Conservation (phyloP, 2,329 filamentous ascomycete genomes). For the Ascochyta pisi region DNA sequence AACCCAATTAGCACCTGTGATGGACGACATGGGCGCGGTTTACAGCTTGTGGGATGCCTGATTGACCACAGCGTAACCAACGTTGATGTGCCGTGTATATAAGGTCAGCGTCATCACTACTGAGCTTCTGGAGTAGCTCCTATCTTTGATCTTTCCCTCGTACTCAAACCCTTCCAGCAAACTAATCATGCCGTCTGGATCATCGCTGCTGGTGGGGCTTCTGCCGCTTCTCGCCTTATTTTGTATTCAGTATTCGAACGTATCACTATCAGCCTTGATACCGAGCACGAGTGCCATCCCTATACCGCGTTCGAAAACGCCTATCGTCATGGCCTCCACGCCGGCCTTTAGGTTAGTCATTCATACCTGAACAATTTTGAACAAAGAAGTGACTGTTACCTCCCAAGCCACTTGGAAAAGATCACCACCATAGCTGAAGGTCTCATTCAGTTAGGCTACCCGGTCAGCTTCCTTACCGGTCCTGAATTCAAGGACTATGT, state of each 20-base stretch:
- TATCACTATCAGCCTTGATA: not conserved
- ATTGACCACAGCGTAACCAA: too few relatives aligned
- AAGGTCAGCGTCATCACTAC: not conserved
- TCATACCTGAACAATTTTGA: not conserved
- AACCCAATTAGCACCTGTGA: too few relatives aligned
- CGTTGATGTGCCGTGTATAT: not conserved
- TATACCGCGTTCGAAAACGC: slow-evolving; percentile 16
- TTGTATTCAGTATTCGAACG: slow-evolving; percentile 1
- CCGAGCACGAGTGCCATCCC: not conserved
- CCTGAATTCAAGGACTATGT: slow-evolving; percentile 46
- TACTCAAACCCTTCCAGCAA: not conserved
- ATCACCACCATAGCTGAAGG: slow-evolving; percentile 43
- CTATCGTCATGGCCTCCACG: slow-evolving; percentile 28
- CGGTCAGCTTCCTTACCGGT: slow-evolving; percentile 52
- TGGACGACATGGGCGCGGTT: too few relatives aligned
- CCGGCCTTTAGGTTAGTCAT: slow-evolving; percentile 17
- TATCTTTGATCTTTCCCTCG: too few relatives aligned
- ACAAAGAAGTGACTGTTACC: not conserved
- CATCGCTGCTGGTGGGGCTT: not conserved
- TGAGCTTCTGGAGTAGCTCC: too few relatives aligned
- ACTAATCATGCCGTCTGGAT: not conserved
- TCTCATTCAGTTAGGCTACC: slow-evolving; percentile 50
- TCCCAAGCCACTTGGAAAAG: slow-evolving; percentile 30
- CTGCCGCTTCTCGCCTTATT: slow-evolving; percentile 2
- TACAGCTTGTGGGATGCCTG: too few relatives aligned